Base-by-base conservation (phyloP, 352 stramenopile species). In the Globisporangium paddicum region DNA sequence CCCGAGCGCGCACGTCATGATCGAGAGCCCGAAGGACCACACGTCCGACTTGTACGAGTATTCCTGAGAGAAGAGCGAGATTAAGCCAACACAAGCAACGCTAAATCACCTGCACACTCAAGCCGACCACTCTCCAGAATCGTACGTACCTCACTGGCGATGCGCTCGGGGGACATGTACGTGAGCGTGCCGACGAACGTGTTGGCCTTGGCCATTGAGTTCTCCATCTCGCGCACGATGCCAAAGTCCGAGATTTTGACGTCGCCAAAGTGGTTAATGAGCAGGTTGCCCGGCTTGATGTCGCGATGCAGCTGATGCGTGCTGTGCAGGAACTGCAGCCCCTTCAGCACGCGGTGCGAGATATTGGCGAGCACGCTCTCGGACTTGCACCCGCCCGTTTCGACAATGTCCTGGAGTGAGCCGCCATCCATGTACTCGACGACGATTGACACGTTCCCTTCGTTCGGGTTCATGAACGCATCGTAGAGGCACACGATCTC, bases 391-490 rank as follows among this genome's bases (percentile, higher is more conserved):
- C 88, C 90, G 21, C 89, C 90, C 6, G 74, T 89, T 47, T 97
- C 82, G 18, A 98, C 89, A 30, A 97, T 93, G 48, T 97, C 92
- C 63, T 98, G 87, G 2, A 98, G 75, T 32, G 87, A 96, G 14
- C 94, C 94, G n/a, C 87, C 93, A 52, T 97, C 86, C 93, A 98
- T 98, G 67, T 97, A 98, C 68, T 98, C 94, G 42, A 98, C 82
- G n/a, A 98, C 87, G 44, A 98, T 97, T 0, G 82, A 96, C 23
- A 98, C 90, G 38, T 90, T 94, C 10, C 89, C 86, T 49, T 95
- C 84, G 46, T 93, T 90, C 5, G 86, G 85, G 66, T 96, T 96
- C 79, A 94, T 96, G 72, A 96, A 98, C 13, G 93, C 93, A 64
- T 98, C 94, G 66, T 97, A 97, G 42, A 98, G 82, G 53, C 81